These are phyloP conservation scores for Pisolithus albus DNA, from an alignment of 768 basidiomycete genomes.

Conservation along the genomic window DNA sequence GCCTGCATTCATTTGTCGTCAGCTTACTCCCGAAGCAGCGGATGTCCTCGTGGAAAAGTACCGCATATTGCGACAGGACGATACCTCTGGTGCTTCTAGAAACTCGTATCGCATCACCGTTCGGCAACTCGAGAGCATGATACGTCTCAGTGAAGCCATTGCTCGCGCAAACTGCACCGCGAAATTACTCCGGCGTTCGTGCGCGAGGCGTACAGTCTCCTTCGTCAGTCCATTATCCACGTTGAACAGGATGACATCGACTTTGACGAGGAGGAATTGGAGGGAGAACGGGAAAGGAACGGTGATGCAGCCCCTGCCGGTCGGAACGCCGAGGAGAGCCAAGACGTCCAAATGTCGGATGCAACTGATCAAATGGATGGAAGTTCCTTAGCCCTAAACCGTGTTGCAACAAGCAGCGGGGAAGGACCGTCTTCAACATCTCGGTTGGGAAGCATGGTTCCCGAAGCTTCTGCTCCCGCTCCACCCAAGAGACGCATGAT, in stretches of 20 bases:
- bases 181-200: slow-evolving; percentile 96
- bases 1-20: slow-evolving; percentile 7
- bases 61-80: slow-evolving; percentile 84
- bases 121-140: slow-evolving; percentile 97
- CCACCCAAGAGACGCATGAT: slow-evolving; percentile 63
- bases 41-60: slow-evolving; percentile 95
- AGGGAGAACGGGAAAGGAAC: slow-evolving; percentile 44
- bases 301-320: slow-evolving; percentile 29
- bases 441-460: slow-evolving; percentile 20
- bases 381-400: slow-evolving; percentile 36
- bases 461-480: slow-evolving; percentile 29
- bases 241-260: slow-evolving; percentile 99
- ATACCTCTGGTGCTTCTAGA: slow-evolving; percentile 76
- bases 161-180: slow-evolving; percentile 93
- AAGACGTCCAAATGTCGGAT: slow-evolving; percentile 60
- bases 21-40: slow-evolving; percentile 92
- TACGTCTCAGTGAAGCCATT: slow-evolving; percentile 94
- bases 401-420: slow-evolving; percentile 31
- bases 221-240: slow-evolving; percentile 97
- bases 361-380: slow-evolving; percentile 45
- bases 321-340: slow-evolving; percentile 43
- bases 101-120: slow-evolving; percentile 98
- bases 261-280: slow-evolving; percentile 85
- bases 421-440: slow-evolving; percentile 28
- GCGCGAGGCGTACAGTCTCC: slow-evolving; percentile 87